Evolutionary conservation across 108 stramenopile species (phyloP), one percentile per base, ranked within the genome.

Genomic region (Cyclotella sp.): DNA sequence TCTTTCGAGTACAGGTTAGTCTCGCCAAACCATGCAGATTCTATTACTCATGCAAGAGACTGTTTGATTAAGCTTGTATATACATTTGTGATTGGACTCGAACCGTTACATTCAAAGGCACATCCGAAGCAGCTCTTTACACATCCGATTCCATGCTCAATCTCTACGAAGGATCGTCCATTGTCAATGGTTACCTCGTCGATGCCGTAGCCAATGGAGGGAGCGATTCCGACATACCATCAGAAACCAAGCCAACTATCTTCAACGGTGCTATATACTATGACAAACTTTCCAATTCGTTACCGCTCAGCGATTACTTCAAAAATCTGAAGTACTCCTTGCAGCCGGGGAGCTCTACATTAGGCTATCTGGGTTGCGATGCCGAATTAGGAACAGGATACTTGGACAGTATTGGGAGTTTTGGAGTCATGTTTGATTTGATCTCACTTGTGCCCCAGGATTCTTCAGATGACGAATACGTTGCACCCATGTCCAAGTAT

Each of bases 371-470:
- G 12, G 76, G 76, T 7, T 79, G 78, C 28, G 71, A 79, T 60
- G 30, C 41, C 8, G 19, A 41, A 9, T 7, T 79, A 0, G 41
- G 21, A 5, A 73, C 78, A 40, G 78, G 72, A 11, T 79, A 68
- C 27, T 27, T 79, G 15, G 78, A 79, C 59, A 72, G 55, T 22
- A 65, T 73, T 42, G 78, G 78, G 3, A 68, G 65, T 44, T 79
- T 67, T 43, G 78, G 78, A 9, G 12, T 79, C 57, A 79, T 79
- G 78, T 72, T 79, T 47, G 78, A 79, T 62, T 65, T 79, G 46
- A 51, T 71, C 1, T 79, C 78, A 5, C 59, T 68, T 34, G 61
- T 77, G 9, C 51, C 68, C n/a, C 57, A 60, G 39, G 68, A 49
- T 12, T 27, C 16, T 30, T 49, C n/a, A 26, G 61, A 30, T 42